Evolutionary conservation across 73 alveolate species (phyloP).

Genomic region (Paramecium sonneborni): DNA sequence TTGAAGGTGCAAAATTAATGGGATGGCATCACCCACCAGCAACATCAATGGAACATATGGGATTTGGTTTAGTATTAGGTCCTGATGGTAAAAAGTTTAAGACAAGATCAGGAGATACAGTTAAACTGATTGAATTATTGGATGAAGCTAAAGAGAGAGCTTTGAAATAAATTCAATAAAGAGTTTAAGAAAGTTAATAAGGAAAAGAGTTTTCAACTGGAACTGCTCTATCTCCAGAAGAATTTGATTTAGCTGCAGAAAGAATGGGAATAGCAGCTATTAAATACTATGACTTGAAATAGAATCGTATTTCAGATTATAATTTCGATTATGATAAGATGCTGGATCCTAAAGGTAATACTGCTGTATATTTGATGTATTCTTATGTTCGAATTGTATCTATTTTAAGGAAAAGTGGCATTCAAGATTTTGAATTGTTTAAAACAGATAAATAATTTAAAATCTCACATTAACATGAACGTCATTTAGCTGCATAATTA

Average conservation of each 20-base stretch:
- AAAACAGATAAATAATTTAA: constrained; percentile 62
- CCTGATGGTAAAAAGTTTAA: constrained; percentile 96
- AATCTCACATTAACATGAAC: constrained; percentile 77
- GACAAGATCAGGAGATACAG: constrained; percentile 96
- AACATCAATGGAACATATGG: constrained; percentile 96
- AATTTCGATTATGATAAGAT: constrained; percentile 94
- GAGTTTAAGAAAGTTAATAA: constrained; percentile 39
- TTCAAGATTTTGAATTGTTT: constrained; percentile 69
- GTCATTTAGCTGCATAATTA: constrained; percentile 88
- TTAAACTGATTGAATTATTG: constrained; percentile 89
- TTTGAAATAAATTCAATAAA: constrained; percentile 52
- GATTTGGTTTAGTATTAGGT: constrained; percentile 98
- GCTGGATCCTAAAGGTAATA: constrained; percentile 99
- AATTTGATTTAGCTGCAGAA: constrained; percentile 88
- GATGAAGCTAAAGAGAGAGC: constrained; percentile 98
- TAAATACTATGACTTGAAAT: constrained; percentile 97
- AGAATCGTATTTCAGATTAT: constrained; percentile 95
- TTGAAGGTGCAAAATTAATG: constrained; percentile 94
- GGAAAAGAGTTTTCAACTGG: constrained; percentile 60
- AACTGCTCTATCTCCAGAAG: constrained; percentile 81
- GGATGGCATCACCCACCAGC: constrained; percentile 89
- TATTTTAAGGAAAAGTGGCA: constrained; percentile 91
- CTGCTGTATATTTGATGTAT: constrained; percentile 98
- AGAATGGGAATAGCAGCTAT: constrained; percentile 97
- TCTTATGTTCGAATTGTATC: constrained; percentile 98